Evolutionary conservation across 495 filamentous ascomycete species (phyloP).

Genomic region (Aspergillus ostianus): DNA sequence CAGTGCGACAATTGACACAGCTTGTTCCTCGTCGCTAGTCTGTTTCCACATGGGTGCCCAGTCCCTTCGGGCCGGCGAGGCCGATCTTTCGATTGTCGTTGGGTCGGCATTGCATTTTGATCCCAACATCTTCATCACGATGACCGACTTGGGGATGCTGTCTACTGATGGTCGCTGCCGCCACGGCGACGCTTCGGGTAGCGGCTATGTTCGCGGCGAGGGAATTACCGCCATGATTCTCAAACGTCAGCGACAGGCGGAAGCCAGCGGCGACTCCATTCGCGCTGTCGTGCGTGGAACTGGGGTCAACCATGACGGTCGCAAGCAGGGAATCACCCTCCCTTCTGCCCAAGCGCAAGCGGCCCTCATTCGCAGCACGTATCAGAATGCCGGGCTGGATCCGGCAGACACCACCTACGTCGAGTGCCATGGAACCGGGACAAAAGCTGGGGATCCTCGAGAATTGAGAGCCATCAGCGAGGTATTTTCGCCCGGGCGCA

Average conservation of each 20-base stretch:
- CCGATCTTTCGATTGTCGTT: conserved; percentile 27
- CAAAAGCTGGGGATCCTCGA: conserved; percentile 13
- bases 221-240: conserved; percentile 30
- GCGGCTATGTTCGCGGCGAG: conserved; percentile 38
- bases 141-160: conserved; percentile 9
- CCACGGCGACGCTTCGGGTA: conserved; percentile 24
- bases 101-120: conserved; percentile 22
- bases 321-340: conserved; percentile 19
- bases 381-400: conserved; percentile 30
- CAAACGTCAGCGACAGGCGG: conserved; percentile 29
- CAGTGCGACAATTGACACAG: conserved; percentile 26
- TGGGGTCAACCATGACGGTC: conserved; percentile 46
- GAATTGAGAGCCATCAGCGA: conserved; percentile 9
- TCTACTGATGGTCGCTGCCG: conserved; percentile 24
- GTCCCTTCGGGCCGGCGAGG: conserved; percentile 34
- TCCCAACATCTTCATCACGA: not conserved
- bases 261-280: conserved; percentile 28
- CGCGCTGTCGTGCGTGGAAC: conserved; percentile 35
- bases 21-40: conserved; percentile 33
- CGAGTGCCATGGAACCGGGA: conserved; percentile 44
- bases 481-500: not conserved
- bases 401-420: conserved; percentile 19
- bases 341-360: conserved; percentile 25
- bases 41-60: conserved; percentile 37
- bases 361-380: conserved; percentile 23